Base-by-base conservation (phyloP, 2,329 filamentous ascomycete genomes). In the Esteya vermicola region DNA sequence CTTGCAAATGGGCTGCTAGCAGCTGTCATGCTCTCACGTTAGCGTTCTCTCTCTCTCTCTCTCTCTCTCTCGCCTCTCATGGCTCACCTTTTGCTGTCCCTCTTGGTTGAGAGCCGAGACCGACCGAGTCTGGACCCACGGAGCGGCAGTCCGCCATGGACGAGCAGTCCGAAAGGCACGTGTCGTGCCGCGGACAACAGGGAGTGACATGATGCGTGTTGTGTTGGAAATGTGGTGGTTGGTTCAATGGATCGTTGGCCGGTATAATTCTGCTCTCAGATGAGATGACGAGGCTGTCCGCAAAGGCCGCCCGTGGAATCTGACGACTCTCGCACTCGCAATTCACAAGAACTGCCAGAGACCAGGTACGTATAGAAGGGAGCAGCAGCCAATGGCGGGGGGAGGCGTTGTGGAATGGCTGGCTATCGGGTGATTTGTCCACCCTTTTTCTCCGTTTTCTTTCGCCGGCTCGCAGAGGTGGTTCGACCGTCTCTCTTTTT, bases 1-100 rank as follows among this genome's bases (percentile, higher is more conserved):
- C 73, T 56, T 86, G 71, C 39, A 98, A 72, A 55, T 81, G 70
- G 42, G 82, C 72, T 35, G 82, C 75, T 40, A 98, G 78, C 41
- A 95, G 65, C 86, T 95, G 18, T 9, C 5, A 14, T 12, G n/a
- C 27, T 14, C n/a, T n/a, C 14, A 21, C 8, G 3, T 28, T 13
- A 23, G 25, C 26, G n/a, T 13, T n/a, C 26, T 30, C 14, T 9
- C 13, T 19, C 21, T 5, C 0, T 13, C 22, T 19, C 12, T 13
- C 7, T 20, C 23, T 21, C 22, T 26, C 22, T 19, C 23, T n/a
- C 30, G n/a, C 35, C 8, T 22, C 14, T 18, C 9, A 21, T 6
- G 9, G 21, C 39, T 32, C 52, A 78, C 74, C 63, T 68, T 65
- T 51, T 78, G 75, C 56, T 79, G 75, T 46, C 67, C 62, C 42